These are phyloP conservation scores for Trypanosoma conorhini DNA, from an alignment of 208 protist genomes.

Conservation along the genomic window DNA sequence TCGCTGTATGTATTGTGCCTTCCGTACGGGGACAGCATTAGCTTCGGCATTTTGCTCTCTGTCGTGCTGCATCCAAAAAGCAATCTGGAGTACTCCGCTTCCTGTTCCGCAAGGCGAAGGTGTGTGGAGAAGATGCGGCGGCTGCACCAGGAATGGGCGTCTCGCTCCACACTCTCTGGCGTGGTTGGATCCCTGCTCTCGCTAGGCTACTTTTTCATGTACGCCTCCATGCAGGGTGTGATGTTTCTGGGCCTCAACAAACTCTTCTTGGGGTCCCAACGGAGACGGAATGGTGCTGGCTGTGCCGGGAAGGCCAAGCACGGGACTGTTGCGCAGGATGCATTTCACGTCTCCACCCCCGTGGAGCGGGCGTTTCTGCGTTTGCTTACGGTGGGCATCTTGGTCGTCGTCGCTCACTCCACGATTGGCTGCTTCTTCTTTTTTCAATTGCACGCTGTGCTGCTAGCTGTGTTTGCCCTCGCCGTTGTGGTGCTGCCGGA, in stretches of 20 bases:
- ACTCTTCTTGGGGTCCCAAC: slow-evolving; percentile 10
- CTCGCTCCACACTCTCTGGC: slow-evolving; percentile 31
- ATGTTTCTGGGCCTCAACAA: slow-evolving; percentile 70
- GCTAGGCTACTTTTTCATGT: slow-evolving; percentile 44
- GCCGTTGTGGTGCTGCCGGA: slow-evolving; percentile 31
- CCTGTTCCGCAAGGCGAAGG: slow-evolving; percentile 19
- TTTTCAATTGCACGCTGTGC: slow-evolving; percentile 39
- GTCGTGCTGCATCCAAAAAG: slow-evolving; percentile 60
- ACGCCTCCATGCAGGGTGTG: slow-evolving; percentile 46
- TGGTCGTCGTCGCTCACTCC: slow-evolving; percentile 39
- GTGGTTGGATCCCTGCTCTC: slow-evolving; percentile 44
- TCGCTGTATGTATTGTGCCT: slow-evolving; percentile 45
- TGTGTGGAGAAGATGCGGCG: slow-evolving; percentile 46
- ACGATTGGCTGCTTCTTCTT: slow-evolving; percentile 47
- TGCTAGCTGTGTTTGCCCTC: slow-evolving; percentile 46
- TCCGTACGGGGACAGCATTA: slow-evolving; percentile 60
- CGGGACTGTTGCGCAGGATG: neutral
- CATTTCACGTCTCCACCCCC: slow-evolving; percentile 34
- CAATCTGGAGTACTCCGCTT: slow-evolving; percentile 33
- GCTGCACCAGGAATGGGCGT: slow-evolving; percentile 36
- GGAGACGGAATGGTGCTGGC: neutral
- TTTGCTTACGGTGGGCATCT: slow-evolving; percentile 26
- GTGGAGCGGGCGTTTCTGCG: slow-evolving; percentile 41
- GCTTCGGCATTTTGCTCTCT: slow-evolving; percentile 55
- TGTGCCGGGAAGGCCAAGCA: neutral